Evolutionary conservation across 2,329 filamentous ascomycete species (phyloP).

Genomic region (Decorospora gaudefroyi): DNA sequence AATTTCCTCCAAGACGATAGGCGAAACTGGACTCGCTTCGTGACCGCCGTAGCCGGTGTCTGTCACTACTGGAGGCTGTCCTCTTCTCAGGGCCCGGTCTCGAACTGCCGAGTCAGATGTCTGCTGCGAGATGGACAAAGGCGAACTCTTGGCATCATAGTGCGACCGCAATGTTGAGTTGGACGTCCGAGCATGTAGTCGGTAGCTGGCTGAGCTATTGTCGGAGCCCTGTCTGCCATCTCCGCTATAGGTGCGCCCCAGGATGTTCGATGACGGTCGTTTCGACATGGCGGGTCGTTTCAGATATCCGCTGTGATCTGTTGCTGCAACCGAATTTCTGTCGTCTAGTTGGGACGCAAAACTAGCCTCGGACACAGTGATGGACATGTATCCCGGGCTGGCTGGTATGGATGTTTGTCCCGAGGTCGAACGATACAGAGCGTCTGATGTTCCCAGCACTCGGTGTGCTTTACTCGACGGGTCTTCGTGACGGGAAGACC

Average conservation of each 20-base stretch:
- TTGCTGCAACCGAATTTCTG: slow-evolving; percentile 23
- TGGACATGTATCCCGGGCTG: slow-evolving; percentile 41
- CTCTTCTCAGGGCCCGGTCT: slow-evolving; percentile 51
- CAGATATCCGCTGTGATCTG: slow-evolving; percentile 23
- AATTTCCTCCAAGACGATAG: slow-evolving; percentile 23
- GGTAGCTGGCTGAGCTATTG: slow-evolving; percentile 36
- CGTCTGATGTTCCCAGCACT: slow-evolving; percentile 44
- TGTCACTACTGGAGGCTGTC: slow-evolving; percentile 36
- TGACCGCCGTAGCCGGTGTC: slow-evolving; percentile 17
- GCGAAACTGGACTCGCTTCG: slow-evolving; percentile 28
- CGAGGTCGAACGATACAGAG: slow-evolving; percentile 33
- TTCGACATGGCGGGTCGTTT: slow-evolving; percentile 34
- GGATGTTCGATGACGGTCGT: slow-evolving; percentile 43
- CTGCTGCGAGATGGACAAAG: slow-evolving; percentile 52
- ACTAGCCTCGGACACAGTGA: slow-evolving; percentile 40
- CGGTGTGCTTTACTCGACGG: slow-evolving; percentile 44
- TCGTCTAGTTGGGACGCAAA: slow-evolving; percentile 35
- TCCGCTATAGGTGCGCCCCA: slow-evolving; percentile 31
- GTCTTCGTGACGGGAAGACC: slow-evolving; percentile 32
- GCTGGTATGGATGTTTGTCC: slow-evolving; percentile 28
- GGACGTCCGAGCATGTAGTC: slow-evolving; percentile 41
- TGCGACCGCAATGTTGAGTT: slow-evolving; percentile 50
- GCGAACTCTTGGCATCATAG: slow-evolving; percentile 50
- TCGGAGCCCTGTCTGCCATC: slow-evolving; percentile 35
- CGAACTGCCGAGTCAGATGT: slow-evolving; percentile 52